phyloP scores from a whole-genome alignment of 2,329 filamentous ascomycete genomes.

The Trichophyton mentagrophytes region DNA sequence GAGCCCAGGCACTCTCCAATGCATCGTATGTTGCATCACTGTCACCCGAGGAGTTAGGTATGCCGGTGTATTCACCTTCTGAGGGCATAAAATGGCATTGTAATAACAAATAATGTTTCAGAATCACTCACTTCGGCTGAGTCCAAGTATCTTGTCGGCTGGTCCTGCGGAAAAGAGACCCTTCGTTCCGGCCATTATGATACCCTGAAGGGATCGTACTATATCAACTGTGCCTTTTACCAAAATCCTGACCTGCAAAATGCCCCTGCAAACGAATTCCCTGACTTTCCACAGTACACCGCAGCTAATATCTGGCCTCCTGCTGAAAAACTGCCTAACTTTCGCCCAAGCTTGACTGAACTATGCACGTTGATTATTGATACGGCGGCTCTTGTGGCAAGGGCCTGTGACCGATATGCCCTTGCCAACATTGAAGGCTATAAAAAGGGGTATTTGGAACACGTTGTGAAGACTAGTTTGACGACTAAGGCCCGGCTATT shows the following conservation, averaged over 20 bases:
- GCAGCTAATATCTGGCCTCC: conserved; percentile 81
- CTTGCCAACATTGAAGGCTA: conserved; percentile 66
- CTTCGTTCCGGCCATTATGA: conserved; percentile 50
- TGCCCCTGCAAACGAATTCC: conserved; percentile 25
- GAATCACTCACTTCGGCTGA: conserved; percentile 31
- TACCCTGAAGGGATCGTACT: conserved; percentile 52
- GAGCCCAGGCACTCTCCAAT: conserved; percentile 66
- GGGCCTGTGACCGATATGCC: conserved; percentile 81
- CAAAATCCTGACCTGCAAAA: conserved; percentile 27
- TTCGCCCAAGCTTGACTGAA: conserved; percentile 57
- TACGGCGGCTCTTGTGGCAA: conserved; percentile 72
- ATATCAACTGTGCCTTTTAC: conserved; percentile 49
- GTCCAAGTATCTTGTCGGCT: conserved; percentile 50
- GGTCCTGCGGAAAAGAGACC: conserved; percentile 53
- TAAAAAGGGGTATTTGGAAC: conserved; percentile 64
- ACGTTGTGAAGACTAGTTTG: conserved; percentile 69
- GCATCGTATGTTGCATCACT: conserved; percentile 81
- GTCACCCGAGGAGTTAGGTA: conserved; percentile 57
- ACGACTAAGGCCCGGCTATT: conserved; percentile 84
- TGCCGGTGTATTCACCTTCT: conserved; percentile 14
- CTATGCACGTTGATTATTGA: conserved; percentile 81
- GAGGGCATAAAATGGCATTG: conserved; percentile 41
- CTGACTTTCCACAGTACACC: conserved; percentile 72
- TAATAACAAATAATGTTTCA: conserved; percentile 11
- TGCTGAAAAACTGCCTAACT: conserved; percentile 57